Percentiles rank a stretch among this genome's conserved stretches.
Evolutionary conservation across 345 rosid genomes (phyloP).

Genomic region (Pseudoturritis turrita): DNA sequence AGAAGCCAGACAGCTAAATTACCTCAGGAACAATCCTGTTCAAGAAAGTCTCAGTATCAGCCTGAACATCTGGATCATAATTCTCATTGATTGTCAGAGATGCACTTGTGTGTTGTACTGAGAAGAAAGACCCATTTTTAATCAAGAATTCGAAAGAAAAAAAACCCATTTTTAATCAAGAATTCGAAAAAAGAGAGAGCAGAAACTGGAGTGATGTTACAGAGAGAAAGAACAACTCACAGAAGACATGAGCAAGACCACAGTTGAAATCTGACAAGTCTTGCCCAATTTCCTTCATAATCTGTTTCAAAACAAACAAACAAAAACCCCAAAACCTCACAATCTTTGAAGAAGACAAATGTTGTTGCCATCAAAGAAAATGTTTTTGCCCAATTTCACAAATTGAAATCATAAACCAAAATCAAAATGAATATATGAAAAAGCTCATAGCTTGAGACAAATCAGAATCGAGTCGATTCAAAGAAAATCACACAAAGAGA

Average conservation of each 20-base stretch:
- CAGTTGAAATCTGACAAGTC: constrained; percentile 79
- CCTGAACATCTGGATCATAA: constrained; percentile 88
- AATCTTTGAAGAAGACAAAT: too few species aligned
- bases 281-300: constrained; percentile 64
- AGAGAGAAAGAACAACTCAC: constrained; percentile 38
- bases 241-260: constrained; percentile 86
- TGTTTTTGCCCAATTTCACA: too few species aligned
- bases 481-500: too few species aligned
- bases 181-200: not conserved
- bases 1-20: not conserved
- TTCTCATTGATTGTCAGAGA: constrained; percentile 96
- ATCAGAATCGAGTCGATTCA: too few species aligned
- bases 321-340: not conserved
- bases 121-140: not conserved
- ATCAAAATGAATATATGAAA: not conserved
- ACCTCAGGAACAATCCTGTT: constrained; percentile 94
- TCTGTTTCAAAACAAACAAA: constrained; percentile 37
- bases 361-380: too few species aligned
- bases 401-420: not conserved
- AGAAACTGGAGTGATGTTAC: not conserved
- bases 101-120: constrained; percentile 95
- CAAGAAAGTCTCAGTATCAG: constrained; percentile 92
- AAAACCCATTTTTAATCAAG: not conserved
- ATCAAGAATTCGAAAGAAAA: not conserved
- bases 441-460: not conserved